These are phyloP conservation scores for Guyanaporus albipodus DNA, from an alignment of 768 basidiomycete genomes.

Conservation along the genomic window DNA sequence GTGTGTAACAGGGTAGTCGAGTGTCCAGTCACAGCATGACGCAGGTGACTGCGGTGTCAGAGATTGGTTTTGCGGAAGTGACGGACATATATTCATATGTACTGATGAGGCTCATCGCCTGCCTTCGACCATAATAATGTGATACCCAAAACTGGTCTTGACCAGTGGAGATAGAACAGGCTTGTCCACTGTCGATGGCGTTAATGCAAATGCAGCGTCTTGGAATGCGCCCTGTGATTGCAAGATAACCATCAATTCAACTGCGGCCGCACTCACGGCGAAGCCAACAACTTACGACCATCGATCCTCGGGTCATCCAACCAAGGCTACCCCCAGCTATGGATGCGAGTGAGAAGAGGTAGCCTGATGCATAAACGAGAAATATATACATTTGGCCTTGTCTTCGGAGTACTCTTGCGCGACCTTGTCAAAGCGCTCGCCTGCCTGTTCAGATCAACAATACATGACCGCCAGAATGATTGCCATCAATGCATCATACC, in stretches of 20 bases:
- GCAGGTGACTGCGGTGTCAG: background rate
- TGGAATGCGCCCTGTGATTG: slow-evolving; percentile 61
- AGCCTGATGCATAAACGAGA: background rate
- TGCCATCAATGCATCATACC: slow-evolving; percentile 45
- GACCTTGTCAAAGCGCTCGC: slow-evolving; percentile 82
- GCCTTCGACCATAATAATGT: slow-evolving; percentile 90
- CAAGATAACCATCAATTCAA: slow-evolving; percentile 1
- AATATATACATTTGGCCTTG: slow-evolving; percentile 72
- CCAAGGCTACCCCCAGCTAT: slow-evolving; percentile 81
- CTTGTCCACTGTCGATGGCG: slow-evolving; percentile 78
- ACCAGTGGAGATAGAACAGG: slow-evolving; percentile 68
- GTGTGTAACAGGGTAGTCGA: slow-evolving; percentile 32
- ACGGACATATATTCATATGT: slow-evolving; percentile 20
- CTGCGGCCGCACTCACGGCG: background rate
- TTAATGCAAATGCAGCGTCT: slow-evolving; percentile 80
- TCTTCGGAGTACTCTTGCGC: slow-evolving; percentile 90
- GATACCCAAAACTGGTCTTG: slow-evolving; percentile 83
- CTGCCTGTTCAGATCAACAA: slow-evolving; percentile 45
- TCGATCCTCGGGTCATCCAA: slow-evolving; percentile 83
- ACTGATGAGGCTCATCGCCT: slow-evolving; percentile 43
- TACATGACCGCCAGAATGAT: background rate
- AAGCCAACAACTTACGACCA: slow-evolving; percentile 55
- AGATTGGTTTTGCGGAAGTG: slow-evolving; percentile 3
- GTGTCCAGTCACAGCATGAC: slow-evolving; percentile 20
- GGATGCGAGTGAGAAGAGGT: slow-evolving; percentile 1